Base-by-base conservation (phyloP, 2,329 filamentous ascomycete species). In the Fusarium sulawesiense region DNA sequence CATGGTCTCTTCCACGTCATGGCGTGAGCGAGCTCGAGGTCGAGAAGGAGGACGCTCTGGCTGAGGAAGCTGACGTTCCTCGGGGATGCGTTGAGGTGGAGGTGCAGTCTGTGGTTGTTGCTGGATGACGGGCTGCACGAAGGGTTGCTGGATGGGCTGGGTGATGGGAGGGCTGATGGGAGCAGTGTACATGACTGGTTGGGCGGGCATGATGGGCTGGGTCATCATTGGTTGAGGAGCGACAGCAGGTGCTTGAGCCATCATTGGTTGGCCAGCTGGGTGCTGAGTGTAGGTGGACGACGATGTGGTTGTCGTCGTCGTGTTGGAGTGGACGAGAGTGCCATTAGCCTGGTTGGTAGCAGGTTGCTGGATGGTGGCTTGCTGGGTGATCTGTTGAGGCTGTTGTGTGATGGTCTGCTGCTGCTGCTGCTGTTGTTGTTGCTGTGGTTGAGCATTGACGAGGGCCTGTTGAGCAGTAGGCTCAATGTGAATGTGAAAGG, bases 401-500 rank as follows among this genome's bases (percentile, higher is more conserved):
- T 48, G 49, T n/a, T 56, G 60, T 25, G 60, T 29, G 25, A 37
- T 44, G 13, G 42, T 13, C 49, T 46, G 56, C 41, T 64, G 68
- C 20, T 65, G 68, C 20, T 65, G 68, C 3, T 70, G 71, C 5
- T 57, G 68, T 12, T 64, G 68, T 66, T 69, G 14, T 32, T 58
- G 29, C 50, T 61, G n/a, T 20, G 51, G 49, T 29, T 61, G 53
- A 44, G 20, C 18, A 47, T 42, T 53, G 59, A 10, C 56, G 18
- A 63, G 44, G 47, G 69, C 47, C 40, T 71, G 64, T 42, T 64
- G 66, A 9, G 59, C 47, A 8, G 65, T 69, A 2, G 73, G 73
- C 62, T 74, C 74, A 23, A 76, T 76, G 68, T 76, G 74, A 25
- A 76, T 76, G 57, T 76, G 74, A 46, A 74, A 69, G 49, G 74